These are phyloP conservation scores for Sordariomycetes sp. DNA, from an alignment of 2,329 filamentous ascomycete species.

Conservation along the genomic window DNA sequence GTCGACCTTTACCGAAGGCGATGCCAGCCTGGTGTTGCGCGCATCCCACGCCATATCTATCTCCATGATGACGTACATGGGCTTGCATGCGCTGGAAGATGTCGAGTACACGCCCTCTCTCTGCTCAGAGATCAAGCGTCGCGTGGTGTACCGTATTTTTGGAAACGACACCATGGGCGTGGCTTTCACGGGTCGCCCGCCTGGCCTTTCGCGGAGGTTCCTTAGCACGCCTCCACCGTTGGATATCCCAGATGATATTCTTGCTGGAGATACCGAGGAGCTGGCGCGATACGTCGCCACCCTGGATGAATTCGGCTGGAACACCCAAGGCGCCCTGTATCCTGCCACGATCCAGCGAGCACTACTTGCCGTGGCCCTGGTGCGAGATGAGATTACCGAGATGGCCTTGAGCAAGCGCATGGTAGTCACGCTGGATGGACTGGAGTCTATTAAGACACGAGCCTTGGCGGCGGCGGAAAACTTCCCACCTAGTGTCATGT, in stretches of 20 bases:
- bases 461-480: constrained; percentile 33
- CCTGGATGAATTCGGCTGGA: constrained; percentile 26
- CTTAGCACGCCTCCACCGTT: constrained; percentile 27
- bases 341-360: constrained; percentile 19
- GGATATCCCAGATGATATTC: constrained; percentile 24
- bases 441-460: background rate
- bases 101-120: constrained; percentile 20
- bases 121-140: constrained; percentile 20
- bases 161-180: constrained; percentile 1
- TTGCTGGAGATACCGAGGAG: constrained; percentile 18
- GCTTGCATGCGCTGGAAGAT: constrained; percentile 18
- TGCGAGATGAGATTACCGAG: constrained; percentile 17
- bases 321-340: constrained; percentile 18
- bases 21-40: constrained; percentile 29
- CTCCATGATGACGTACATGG: constrained; percentile 24
- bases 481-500: constrained; percentile 37
- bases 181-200: constrained; percentile 29
- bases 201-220: constrained; percentile 23
- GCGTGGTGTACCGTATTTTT: constrained; percentile 1
- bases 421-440: background rate
- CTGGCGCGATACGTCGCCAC: constrained; percentile 7
- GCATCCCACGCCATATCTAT: constrained; percentile 25
- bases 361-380: constrained; percentile 11
- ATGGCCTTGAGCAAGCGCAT: constrained; percentile 11
- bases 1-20: constrained; percentile 27